Evolutionary conservation across 2,329 filamentous ascomycete genomes (phyloP).

Genomic region (Graphiopsis chlorocephala): DNA sequence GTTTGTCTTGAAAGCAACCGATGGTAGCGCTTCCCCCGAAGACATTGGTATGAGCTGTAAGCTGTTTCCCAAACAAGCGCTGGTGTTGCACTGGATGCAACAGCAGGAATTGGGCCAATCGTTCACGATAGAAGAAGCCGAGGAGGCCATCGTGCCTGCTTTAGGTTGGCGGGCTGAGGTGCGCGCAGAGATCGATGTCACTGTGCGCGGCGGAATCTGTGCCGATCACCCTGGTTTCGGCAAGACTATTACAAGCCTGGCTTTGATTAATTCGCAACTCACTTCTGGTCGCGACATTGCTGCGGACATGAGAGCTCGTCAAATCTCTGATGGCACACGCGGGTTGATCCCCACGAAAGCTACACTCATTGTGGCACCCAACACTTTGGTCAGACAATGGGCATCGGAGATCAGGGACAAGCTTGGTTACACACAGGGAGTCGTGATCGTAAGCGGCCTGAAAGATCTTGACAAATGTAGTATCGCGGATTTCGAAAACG

Average conservation of each 20-base stretch:
- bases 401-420: constrained; percentile 49
- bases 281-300: background rate
- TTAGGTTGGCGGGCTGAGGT: constrained; percentile 57
- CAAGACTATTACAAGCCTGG: constrained; percentile 62
- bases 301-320: background rate
- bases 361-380: constrained; percentile 60
- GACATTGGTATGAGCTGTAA: constrained; percentile 11
- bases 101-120: constrained; percentile 47
- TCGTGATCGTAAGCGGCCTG: constrained; percentile 45
- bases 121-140: constrained; percentile 55
- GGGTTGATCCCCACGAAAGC: constrained; percentile 49
- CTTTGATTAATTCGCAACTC: constrained; percentile 48
- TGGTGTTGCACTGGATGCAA: constrained; percentile 60
- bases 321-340: constrained; percentile 13
- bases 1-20: background rate
- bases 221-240: constrained; percentile 66
- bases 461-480: constrained; percentile 41
- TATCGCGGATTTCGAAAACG: constrained; percentile 46
- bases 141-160: constrained; percentile 51
- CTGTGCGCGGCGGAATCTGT: constrained; percentile 58
- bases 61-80: constrained; percentile 53
- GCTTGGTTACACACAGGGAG: constrained; percentile 39
- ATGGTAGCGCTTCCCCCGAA: background rate
- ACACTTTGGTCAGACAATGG: constrained; percentile 59
- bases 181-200: constrained; percentile 40